phyloP scores from a whole-genome alignment of 805 yeast species.

The Metschnikowia reukaufii region DNA sequence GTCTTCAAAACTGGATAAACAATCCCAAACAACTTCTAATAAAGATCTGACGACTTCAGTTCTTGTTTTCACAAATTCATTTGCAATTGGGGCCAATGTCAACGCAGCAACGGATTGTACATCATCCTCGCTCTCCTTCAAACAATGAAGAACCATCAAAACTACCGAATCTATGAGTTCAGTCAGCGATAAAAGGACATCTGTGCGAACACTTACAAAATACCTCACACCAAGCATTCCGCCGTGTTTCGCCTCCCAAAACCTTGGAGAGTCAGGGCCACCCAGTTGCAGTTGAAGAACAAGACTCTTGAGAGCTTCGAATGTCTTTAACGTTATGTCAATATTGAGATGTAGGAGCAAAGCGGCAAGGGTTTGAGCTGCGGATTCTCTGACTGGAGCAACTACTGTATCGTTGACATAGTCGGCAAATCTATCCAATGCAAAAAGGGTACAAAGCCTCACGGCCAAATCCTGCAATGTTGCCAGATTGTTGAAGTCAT shows the following conservation, averaged over 20 bases:
- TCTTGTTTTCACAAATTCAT: constrained; percentile 74
- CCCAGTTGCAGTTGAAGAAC: constrained; percentile 60
- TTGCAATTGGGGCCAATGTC: constrained; percentile 84
- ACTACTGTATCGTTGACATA: constrained; percentile 96
- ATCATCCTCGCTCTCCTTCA: constrained; percentile 80
- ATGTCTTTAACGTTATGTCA: constrained; percentile 58
- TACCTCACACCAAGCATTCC: constrained; percentile 93
- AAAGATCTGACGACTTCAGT: constrained; percentile 49
- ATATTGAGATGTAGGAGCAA: constrained; percentile 71
- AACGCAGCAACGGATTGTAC: constrained; percentile 97
- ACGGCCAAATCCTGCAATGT: constrained; percentile 88
- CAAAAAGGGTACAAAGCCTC: constrained; percentile 79
- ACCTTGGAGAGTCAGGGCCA: constrained; percentile 43
- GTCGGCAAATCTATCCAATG: constrained; percentile 94
- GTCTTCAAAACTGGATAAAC: constrained; percentile 79
- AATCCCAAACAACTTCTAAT: constrained; percentile 82
- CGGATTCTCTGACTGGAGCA: constrained; percentile 96
- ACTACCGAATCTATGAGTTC: constrained; percentile 69
- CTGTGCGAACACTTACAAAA: constrained; percentile 85
- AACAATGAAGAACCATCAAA: constrained; percentile 82
- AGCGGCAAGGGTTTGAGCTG: constrained; percentile 93
- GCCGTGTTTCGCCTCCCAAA: constrained; percentile 99
- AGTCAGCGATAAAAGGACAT: constrained; percentile 61
- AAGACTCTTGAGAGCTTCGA: constrained; percentile 61
- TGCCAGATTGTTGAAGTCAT: constrained; percentile 59